Conservation (phyloP, 352 stramenopile species). For the Globisporangium spiculum region DNA sequence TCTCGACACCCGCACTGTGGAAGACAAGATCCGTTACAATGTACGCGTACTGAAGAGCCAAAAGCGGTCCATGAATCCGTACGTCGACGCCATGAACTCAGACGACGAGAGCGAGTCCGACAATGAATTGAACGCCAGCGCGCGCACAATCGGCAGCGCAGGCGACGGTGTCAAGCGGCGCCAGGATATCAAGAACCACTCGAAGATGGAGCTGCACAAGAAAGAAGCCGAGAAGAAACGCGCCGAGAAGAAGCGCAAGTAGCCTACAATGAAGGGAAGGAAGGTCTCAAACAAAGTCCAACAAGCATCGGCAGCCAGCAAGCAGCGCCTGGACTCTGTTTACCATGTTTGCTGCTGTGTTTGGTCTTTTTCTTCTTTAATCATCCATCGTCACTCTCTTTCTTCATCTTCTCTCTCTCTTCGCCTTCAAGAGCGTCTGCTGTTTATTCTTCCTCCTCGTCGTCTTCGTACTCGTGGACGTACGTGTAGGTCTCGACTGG, state of each 20-base stretch:
- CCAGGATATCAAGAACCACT: constrained; percentile 63
- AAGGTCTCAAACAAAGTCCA: not conserved
- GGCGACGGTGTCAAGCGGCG: constrained; percentile 41
- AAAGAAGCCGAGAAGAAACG: constrained; percentile 48
- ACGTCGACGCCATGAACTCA: constrained; percentile 27
- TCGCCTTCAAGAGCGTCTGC: not conserved
- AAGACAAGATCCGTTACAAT: constrained; percentile 77
- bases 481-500: constrained; percentile 85
- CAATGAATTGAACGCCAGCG: constrained; percentile 11
- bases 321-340: not conserved
- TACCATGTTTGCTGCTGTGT: not conserved
- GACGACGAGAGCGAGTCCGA: constrained; percentile 29
- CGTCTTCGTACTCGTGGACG: constrained; percentile 84
- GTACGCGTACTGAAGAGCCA: constrained; percentile 51
- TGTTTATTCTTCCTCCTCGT: constrained; percentile 44
- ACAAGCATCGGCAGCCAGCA: not conserved
- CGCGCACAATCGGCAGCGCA: not conserved
- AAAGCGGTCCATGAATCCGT: constrained; percentile 65
- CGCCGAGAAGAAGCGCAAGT: constrained; percentile 37
- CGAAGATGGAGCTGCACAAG: constrained; percentile 60
- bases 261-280: not conserved
- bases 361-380: constrained; percentile 4
- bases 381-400: constrained; percentile 6
- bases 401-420: not conserved
- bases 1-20: constrained; percentile 39